Percentiles rank a stretch among this genome's conserved stretches.
These are phyloP conservation scores for Verticillium dahliae DNA, from an alignment of 2,329 filamentous ascomycete genomes.

Conservation along the genomic window DNA sequence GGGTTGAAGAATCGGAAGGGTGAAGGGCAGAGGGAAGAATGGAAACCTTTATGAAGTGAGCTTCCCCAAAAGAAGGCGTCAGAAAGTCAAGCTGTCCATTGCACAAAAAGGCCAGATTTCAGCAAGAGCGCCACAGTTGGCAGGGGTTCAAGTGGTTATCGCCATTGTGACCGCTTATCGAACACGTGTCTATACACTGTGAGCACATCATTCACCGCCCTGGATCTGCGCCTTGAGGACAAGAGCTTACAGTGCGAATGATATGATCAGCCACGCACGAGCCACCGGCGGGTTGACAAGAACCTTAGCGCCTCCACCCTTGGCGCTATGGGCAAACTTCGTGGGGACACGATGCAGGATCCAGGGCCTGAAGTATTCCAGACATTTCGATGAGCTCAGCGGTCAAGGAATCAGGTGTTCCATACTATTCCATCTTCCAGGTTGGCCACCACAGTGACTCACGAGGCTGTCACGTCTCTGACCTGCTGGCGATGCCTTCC, in stretches of 20 bases:
- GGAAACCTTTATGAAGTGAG: conserved; percentile 27
- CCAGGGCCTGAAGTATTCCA: background rate
- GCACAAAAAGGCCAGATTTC: conserved; percentile 45
- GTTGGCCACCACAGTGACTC: background rate
- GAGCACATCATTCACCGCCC: background rate
- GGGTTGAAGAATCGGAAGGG: conserved; percentile 4
- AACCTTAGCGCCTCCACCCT: background rate
- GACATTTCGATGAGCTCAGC: background rate
- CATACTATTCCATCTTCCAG: background rate
- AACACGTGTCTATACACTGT: background rate
- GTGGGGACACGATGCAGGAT: background rate
- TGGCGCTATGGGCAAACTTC: background rate
- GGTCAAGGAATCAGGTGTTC: background rate
- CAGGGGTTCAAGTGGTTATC: background rate
- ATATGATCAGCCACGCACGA: background rate
- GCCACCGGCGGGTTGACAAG: background rate
- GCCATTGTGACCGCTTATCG: background rate
- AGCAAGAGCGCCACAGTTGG: conserved; percentile 23
- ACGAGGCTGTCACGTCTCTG: background rate
- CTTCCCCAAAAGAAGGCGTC: conserved; percentile 24
- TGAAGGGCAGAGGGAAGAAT: conserved; percentile 13
- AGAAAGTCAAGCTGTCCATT: conserved; percentile 38
- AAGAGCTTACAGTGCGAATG: background rate
- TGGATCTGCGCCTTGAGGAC: too few relatives aligned
- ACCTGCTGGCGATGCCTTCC: background rate